A percentile compares a stretch with the other conserved stretches of the same genome.
Conservation (phyloP, 1,139 yeast species). For the Taphrina flavorubra region DNA sequence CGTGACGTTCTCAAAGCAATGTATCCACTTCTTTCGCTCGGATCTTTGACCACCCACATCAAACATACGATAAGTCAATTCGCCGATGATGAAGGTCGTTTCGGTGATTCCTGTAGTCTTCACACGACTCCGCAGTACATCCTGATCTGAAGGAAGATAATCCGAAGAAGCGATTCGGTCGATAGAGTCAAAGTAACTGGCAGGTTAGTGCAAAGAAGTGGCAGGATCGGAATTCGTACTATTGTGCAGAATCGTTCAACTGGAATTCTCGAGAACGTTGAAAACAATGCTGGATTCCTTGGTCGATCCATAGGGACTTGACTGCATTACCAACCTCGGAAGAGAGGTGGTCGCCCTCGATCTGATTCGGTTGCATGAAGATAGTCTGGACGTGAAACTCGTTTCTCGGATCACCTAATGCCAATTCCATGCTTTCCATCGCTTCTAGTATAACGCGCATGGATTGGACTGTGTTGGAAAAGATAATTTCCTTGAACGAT, state of each 20-base stretch:
- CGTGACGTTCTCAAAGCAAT: slow-evolving; percentile 90
- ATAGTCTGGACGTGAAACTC: slow-evolving; percentile 43
- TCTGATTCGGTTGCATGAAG: slow-evolving; percentile 45
- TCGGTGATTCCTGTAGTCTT: slow-evolving; percentile 96
- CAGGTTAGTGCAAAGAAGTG: not conserved
- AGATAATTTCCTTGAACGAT: slow-evolving; percentile 86
- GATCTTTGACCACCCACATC: slow-evolving; percentile 98
- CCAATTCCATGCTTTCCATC: slow-evolving; percentile 45
- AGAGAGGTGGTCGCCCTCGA: slow-evolving; percentile 45
- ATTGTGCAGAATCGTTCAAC: slow-evolving; percentile 83
- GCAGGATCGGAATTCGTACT: slow-evolving; percentile 49
- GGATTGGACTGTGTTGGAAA: slow-evolving; percentile 90
- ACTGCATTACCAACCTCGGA: slow-evolving; percentile 48
- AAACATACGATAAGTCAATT: slow-evolving; percentile 62
- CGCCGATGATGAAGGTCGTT: slow-evolving; percentile 73
- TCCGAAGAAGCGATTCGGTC: slow-evolving; percentile 58
- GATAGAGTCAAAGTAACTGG: slow-evolving; percentile 46
- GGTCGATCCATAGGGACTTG: slow-evolving; percentile 60
- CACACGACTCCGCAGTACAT: slow-evolving; percentile 85
- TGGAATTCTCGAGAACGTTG: slow-evolving; percentile 76
- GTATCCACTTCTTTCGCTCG: slow-evolving; percentile 95
- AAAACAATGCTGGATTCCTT: slow-evolving; percentile 65
- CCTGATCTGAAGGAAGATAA: slow-evolving; percentile 77
- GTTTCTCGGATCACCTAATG: slow-evolving; percentile 43
- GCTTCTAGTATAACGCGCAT: slow-evolving; percentile 76